Evolutionary conservation across 306 rosid genomes (phyloP), one percentile per base, ranked within the genome.

Genomic region (Benincasa hispida): DNA sequence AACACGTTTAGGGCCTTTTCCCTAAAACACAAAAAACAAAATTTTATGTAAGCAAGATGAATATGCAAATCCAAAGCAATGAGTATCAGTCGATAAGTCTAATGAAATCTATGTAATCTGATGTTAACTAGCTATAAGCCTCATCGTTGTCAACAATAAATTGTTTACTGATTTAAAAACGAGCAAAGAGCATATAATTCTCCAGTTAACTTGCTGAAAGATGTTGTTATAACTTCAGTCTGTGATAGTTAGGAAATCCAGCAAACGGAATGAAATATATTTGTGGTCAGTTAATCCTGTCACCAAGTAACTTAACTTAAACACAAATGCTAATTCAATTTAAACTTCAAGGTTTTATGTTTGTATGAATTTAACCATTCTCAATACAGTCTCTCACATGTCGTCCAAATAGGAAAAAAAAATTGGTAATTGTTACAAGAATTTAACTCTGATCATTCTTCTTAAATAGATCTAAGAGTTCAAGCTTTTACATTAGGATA

Each of bases 1-100:
- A 77, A 94, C 92, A 66, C 99, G 96, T 86, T 94, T 94, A 24
- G 92, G 85, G 63, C 99, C 99, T 88, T 94, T 94, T 78, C 96
- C 99, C 99, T 94, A 81, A 10, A 76, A 81, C 17, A 24, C 48
- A 77, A 35, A 53, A 48, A 37, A 22, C 68, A 53, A 37, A n/a
- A 30, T 17, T 65, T 22, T 48, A 1, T 2, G 15, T 47, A 47
- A 7, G 24, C 14, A 32, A 54, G 25, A 34, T 53, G 35, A 54
- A 74, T 54, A 65, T 45, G 59, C 32, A 54, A 45, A 70, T 45
- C 14, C 25, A 42, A 41, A 68, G 58, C 57, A 70, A 22, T 41
- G 34, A 2, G 17, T 12, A 67, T 39, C 41, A 41, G n/a, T 68
- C 45, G 4, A 13, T 42, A 68, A 41, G 2, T 65, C 25, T 60